Evolutionary conservation across 345 rosid species (phyloP).

Genomic region (Rubroshorea leprosula): DNA sequence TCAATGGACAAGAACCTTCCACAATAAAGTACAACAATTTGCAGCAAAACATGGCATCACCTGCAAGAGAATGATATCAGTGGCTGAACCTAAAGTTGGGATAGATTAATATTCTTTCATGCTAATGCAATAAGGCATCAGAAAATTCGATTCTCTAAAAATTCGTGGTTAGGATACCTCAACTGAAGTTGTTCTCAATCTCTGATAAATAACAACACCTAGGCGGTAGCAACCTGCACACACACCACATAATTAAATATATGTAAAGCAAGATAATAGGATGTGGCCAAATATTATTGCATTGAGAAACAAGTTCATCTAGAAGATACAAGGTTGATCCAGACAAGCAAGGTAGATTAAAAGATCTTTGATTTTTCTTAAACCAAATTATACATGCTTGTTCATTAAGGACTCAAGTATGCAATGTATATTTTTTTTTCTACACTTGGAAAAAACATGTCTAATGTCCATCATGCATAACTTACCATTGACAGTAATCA

Average conservation of each 20-base stretch:
- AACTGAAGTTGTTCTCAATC: background rate
- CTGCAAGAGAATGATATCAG: constrained; percentile 4
- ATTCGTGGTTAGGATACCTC: background rate
- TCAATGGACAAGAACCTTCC: background rate
- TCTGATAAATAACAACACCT: background rate
- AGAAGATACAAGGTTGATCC: too few species aligned
- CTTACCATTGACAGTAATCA: too few species aligned
- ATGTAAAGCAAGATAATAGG: background rate
- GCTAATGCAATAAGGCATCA: background rate
- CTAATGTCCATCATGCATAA: too few species aligned
- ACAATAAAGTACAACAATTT: background rate
- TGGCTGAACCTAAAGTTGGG: background rate
- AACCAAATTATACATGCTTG: too few species aligned
- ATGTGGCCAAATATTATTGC: too few species aligned
- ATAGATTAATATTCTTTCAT: background rate
- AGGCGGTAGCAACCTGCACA: constrained; percentile 11
- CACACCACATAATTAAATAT: background rate
- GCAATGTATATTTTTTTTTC: too few species aligned
- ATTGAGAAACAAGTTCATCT: too few species aligned
- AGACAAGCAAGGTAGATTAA: too few species aligned
- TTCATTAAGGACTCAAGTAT: too few species aligned
- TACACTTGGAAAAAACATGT: too few species aligned
- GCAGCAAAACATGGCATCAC: constrained; percentile 9
- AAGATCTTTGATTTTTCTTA: too few species aligned
- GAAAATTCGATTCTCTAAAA: background rate